A percentile compares a stretch with the other conserved stretches of the same genome.
Evolutionary conservation across 768 basidiomycete genomes (phyloP).

Genomic region (Cystofilobasidium bisporidii): DNA sequence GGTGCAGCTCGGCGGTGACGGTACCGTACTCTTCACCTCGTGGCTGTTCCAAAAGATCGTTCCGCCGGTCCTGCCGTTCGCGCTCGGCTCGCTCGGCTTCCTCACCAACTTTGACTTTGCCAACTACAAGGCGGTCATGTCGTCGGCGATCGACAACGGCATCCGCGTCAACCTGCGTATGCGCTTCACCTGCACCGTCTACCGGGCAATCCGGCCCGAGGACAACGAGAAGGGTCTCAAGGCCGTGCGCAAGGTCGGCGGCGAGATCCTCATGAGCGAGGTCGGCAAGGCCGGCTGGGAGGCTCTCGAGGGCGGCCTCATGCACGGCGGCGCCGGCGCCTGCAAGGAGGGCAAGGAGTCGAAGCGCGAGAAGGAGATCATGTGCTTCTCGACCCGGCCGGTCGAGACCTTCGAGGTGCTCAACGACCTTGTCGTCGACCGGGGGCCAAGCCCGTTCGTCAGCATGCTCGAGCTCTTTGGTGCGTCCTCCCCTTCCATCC

Average conservation of each 20-base stretch:
- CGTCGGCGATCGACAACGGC: slow-evolving; percentile 77
- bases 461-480: slow-evolving; percentile 92
- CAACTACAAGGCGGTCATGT: slow-evolving; percentile 73
- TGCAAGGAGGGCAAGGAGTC: slow-evolving; percentile 31
- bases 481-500: slow-evolving; percentile 42
- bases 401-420: slow-evolving; percentile 94
- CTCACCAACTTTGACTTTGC: slow-evolving; percentile 92
- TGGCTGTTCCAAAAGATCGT: slow-evolving; percentile 99
- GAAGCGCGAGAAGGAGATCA: slow-evolving; percentile 88
- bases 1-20: slow-evolving; percentile 85
- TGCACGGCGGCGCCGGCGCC: background rate
- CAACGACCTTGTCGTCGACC: slow-evolving; percentile 95
- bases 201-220: slow-evolving; percentile 73
- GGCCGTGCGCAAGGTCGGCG: slow-evolving; percentile 84
- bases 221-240: slow-evolving; percentile 51
- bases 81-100: slow-evolving; percentile 92
- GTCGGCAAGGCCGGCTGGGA: slow-evolving; percentile 90
- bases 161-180: slow-evolving; percentile 96
- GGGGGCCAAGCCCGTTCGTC: slow-evolving; percentile 96
- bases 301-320: slow-evolving; percentile 60
- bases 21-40: slow-evolving; percentile 95
- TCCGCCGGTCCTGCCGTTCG: slow-evolving; percentile 95
- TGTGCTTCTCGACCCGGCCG: slow-evolving; percentile 85
- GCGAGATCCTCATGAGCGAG: slow-evolving; percentile 94
- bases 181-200: slow-evolving; percentile 98